Evolutionary conservation across 1,284 basidiomycete genomes (phyloP).

Genomic region (Ustilago vetiveriae): DNA sequence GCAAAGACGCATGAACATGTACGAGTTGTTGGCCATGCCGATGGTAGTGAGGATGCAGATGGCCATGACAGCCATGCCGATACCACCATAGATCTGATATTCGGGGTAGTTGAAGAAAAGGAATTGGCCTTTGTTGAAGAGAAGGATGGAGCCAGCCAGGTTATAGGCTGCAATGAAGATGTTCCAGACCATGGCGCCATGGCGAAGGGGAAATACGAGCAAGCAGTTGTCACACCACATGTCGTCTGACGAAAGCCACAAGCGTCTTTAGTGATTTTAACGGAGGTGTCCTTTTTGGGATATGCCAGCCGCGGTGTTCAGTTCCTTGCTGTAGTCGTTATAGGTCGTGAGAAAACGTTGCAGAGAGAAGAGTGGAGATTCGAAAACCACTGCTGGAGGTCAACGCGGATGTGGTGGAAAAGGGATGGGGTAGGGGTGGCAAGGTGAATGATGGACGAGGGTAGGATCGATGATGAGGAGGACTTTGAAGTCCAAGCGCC

Average conservation of each 20-base stretch:
- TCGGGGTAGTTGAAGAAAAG: conserved; percentile 78
- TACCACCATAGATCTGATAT: conserved; percentile 77
- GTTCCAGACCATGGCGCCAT: conserved; percentile 79
- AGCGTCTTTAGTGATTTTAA: not conserved
- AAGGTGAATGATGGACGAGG: not conserved
- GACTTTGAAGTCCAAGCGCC: not conserved
- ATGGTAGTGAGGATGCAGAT: conserved; percentile 74
- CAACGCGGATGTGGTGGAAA: not conserved
- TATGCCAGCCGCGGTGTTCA: too few relatives aligned
- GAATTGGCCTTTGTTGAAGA: conserved; percentile 75
- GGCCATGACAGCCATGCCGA: conserved; percentile 73
- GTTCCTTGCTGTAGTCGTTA: too few relatives aligned
- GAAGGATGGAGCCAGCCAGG: conserved; percentile 76
- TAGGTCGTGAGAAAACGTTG: not conserved
- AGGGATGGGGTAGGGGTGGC: not conserved
- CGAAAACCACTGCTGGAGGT: not conserved
- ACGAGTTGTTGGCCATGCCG: conserved; percentile 77
- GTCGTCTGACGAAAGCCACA: not conserved
- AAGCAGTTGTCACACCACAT: conserved; percentile 63
- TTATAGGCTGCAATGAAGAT: conserved; percentile 76
- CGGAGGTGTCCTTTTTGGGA: not conserved
- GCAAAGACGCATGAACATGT: conserved; percentile 76
- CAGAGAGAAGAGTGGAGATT: not conserved
- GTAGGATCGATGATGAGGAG: not conserved
- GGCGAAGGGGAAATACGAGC: conserved; percentile 50